Evolutionary conservation across 1,284 basidiomycete species (phyloP).

Genomic region (Cystobasidium pallidum): DNA sequence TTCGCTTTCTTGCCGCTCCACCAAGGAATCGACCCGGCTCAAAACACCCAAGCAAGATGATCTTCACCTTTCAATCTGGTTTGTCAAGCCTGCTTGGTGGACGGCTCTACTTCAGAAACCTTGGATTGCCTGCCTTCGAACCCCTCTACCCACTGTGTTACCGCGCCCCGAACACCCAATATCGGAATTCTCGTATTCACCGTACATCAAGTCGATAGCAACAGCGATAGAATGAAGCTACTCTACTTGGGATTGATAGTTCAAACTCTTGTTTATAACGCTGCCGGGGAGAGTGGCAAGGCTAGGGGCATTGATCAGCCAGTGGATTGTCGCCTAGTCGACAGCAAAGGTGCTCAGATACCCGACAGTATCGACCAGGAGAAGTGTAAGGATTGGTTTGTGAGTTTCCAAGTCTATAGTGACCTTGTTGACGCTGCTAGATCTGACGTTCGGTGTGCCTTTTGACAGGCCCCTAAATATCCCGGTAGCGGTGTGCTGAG

Average conservation of each 20-base stretch:
- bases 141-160: too few relatives aligned
- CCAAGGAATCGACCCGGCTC: neutral
- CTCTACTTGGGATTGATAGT: too few relatives aligned
- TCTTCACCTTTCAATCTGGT: too few relatives aligned
- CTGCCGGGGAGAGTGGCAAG: neutral
- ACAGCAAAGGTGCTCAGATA: neutral
- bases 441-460: too few relatives aligned
- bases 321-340: neutral
- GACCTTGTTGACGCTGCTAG: too few relatives aligned
- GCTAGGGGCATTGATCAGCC: neutral
- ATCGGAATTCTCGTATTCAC: too few relatives aligned
- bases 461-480: slow-evolving; percentile 2
- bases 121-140: too few relatives aligned
- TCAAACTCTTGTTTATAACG: neutral
- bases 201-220: too few relatives aligned
- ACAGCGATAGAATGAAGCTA: too few relatives aligned
- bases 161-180: too few relatives aligned
- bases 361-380: neutral
- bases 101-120: too few relatives aligned
- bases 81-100: too few relatives aligned
- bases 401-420: neutral
- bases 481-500: neutral
- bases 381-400: neutral
- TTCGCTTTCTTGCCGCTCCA: neutral
- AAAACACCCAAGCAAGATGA: neutral